Evolutionary conservation across 1,139 yeast species (phyloP), one percentile per base, ranked within the genome.

Genomic region (Sugiyamaella sp.): DNA sequence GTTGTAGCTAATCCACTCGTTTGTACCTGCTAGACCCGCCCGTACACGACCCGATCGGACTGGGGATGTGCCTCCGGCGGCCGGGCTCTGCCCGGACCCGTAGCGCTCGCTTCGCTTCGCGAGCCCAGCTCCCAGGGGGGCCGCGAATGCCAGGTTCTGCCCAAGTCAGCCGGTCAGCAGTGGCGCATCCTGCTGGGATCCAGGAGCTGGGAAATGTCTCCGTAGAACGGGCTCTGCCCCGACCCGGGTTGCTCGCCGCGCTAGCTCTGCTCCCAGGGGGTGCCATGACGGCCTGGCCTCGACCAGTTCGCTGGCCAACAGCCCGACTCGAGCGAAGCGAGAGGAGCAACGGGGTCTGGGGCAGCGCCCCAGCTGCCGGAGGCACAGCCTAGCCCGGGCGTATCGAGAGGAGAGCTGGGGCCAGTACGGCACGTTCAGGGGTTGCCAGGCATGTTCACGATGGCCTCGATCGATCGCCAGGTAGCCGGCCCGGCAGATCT

Each of bases 51-150:
- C n/a, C n/a, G n/a, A 25, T 25, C 29, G 5, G 8, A 4, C n/a
- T 29, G 35, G 14, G 14, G 35, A 14, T 40, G 24, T 38, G 43
- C 43, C 43, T 40, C 43, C 43, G 43, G 43, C 43, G 43, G 43
- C 43, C 22, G 43, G 43, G 43, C 43, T 21, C 43, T 20, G 43
- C 43, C 43, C 43, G 12, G 32, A 22, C 29, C 43, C 43, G 32
- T 3, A 32, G 19, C 22, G 17, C 29, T 17, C 41, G 12, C 20
- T 24, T 21, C 43, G 43, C 22, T 16, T 29, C 35, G 35, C 35
- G 8, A 5, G 22, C 19, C 3, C 14, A 9, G 37, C 37, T 9
- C 37, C 16, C n/a, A 32, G 37, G 5, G 37, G 14, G 8, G 29
- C n/a, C n/a, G n/a, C n/a, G 29, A 10, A 6, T 10, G 29, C 10